phyloP scores from a whole-genome alignment of 306 rosid species.

The Alnus glutinosa region DNA sequence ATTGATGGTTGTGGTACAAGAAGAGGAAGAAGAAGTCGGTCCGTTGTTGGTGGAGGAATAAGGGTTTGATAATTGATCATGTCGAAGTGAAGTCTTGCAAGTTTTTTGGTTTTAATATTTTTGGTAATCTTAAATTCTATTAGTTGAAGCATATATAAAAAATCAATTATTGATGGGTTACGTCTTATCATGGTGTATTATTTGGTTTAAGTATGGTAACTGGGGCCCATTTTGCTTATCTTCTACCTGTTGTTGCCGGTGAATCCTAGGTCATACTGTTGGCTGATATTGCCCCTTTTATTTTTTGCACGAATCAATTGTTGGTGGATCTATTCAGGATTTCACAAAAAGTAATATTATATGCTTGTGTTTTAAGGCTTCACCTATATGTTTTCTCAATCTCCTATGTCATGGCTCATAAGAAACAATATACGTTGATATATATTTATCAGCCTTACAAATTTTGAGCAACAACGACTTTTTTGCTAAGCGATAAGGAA shows the following conservation, averaged over 20 bases:
- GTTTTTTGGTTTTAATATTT: neutral
- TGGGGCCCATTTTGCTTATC: constrained; percentile 46
- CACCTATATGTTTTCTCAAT: neutral
- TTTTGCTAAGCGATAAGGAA: neutral
- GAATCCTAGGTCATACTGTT: constrained; percentile 32
- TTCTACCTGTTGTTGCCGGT: constrained; percentile 32
- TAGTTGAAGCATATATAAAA: constrained; percentile 19
- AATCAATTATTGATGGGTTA: constrained; percentile 50
- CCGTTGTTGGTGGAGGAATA: constrained; percentile 20
- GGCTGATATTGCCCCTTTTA: neutral
- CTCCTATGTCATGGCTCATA: too few relatives aligned
- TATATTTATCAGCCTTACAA: too few relatives aligned
- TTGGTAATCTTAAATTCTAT: constrained; percentile 1
- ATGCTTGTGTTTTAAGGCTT: neutral
- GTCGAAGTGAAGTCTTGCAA: neutral
- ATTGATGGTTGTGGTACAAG: constrained; percentile 42
- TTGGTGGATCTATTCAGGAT: constrained; percentile 38
- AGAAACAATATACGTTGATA: too few relatives aligned
- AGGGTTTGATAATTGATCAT: constrained; percentile 18
- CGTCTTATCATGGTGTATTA: constrained; percentile 40
- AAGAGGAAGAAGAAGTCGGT: constrained; percentile 10
- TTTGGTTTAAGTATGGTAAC: constrained; percentile 7
- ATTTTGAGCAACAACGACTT: neutral
- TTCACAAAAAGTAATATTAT: constrained; percentile 1
- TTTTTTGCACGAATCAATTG: neutral